Evolutionary conservation across 2,329 filamentous ascomycete species (phyloP).

Genomic region (Nemania serpens): DNA sequence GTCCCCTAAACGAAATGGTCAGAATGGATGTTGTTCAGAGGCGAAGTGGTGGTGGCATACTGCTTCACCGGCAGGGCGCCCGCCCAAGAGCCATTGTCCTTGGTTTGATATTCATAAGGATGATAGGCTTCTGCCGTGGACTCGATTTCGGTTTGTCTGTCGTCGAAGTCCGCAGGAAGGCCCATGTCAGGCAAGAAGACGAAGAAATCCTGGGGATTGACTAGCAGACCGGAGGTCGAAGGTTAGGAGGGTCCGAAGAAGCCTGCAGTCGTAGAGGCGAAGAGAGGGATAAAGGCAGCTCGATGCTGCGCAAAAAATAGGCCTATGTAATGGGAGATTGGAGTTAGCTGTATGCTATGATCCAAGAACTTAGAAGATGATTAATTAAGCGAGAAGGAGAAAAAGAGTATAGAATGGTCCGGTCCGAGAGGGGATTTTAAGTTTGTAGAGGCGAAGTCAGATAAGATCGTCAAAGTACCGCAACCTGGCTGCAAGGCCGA

Average conservation of each 20-base stretch:
- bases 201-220: constrained; percentile 14
- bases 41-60: constrained; percentile 48
- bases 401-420: constrained; percentile 1
- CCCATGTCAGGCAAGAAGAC: constrained; percentile 69
- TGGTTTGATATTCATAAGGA: constrained; percentile 84
- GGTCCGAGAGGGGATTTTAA: constrained; percentile 7
- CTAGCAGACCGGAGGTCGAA: constrained; percentile 22
- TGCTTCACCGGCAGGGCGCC: constrained; percentile 96
- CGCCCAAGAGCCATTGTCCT: constrained; percentile 88
- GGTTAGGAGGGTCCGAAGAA: constrained; percentile 28
- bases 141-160: constrained; percentile 66
- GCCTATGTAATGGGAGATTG: constrained; percentile 26
- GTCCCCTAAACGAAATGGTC: constrained; percentile 58
- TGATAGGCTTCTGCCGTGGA: constrained; percentile 64
- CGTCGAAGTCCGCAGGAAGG: constrained; percentile 68
- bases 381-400: not conserved
- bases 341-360: constrained; percentile 25
- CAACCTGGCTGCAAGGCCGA: not conserved
- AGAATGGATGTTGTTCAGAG: constrained; percentile 13
- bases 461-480: constrained; percentile 3
- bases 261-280: constrained; percentile 28
- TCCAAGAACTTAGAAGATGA: not conserved
- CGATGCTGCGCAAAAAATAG: constrained; percentile 36
- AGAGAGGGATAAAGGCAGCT: constrained; percentile 34
- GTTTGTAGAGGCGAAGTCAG: not conserved